Evolutionary conservation across 371 early-diverging fungal genomes (phyloP), one percentile per base, ranked within the genome.

Genomic region (Scutellospora calospora): DNA sequence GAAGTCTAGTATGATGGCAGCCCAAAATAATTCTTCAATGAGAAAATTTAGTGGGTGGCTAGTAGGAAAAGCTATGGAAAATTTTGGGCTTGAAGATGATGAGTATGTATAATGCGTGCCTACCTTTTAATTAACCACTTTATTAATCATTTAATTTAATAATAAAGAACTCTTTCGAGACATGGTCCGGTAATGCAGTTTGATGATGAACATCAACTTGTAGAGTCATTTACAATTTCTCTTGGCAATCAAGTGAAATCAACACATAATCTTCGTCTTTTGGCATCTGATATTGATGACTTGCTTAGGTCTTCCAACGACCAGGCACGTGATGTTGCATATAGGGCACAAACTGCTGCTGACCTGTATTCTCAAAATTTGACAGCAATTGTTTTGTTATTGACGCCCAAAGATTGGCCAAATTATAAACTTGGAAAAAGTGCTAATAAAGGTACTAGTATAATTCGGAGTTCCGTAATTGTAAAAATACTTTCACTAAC

Each of bases 241-340:
- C 86, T 93, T 31, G 95, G 95, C 6, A 88, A 89, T 22, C 95
- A 94, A 80, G 90, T 93, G 66, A 91, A 90, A 54, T 89, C 91
- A 0, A 92, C 92, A 25, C 93, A 93, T 80, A 94, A 93, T 81
- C 82, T 95, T 4, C 84, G 94, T 5, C 82, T 95, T 11, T 62
- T 90, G 16, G 93, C 91, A 2, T 87, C 87, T 0, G 90, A 91
- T 75, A 85, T 87, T 4, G 82, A 85, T 0, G 90, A 90, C 29
- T 83, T 90, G 9, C 87, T 92, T 41, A 89, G 89, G 4, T 69
- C 83, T 22, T 83, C 87, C 4, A 84, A 86, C 69, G 91, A 90
- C 65, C 84, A 88, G 9, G 86, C 84, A 6, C 85, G 88, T 22
- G 91, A 91, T 79, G 84, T 89, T 71, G 94, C 93, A 0, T 88